A percentile compares a stretch with the other conserved stretches of the same genome.
Conservation (phyloP, 352 stramenopile genomes). For the Albugo candida region DNA sequence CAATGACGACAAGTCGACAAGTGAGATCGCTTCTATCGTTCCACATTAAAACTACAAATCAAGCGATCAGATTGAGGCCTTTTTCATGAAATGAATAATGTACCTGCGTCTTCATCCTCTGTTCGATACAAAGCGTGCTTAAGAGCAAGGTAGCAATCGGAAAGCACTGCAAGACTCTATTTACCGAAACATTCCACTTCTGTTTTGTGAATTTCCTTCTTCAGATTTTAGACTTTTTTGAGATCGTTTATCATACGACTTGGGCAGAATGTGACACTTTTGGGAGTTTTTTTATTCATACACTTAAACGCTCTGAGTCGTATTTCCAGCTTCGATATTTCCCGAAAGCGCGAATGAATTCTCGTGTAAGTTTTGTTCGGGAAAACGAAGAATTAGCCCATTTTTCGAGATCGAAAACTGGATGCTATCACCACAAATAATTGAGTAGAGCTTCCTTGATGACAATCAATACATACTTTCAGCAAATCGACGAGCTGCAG, state of each 20-base stretch:
- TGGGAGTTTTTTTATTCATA: conserved; percentile 14
- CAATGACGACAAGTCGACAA: background rate
- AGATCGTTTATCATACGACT: conserved; percentile 34
- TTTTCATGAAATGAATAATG: conserved; percentile 2
- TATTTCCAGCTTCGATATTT: conserved; percentile 9
- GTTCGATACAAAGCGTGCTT: conserved; percentile 54
- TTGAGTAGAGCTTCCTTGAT: background rate
- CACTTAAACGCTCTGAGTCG: conserved; percentile 5
- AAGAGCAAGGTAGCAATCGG: conserved; percentile 26
- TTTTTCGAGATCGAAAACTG: conserved; percentile 33
- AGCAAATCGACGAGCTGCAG: conserved; percentile 49
- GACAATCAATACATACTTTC: conserved; percentile 18
- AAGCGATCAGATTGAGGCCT: background rate
- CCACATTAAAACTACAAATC: conserved; percentile 3
- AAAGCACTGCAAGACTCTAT: conserved; percentile 26
- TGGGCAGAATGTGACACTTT: conserved; percentile 43
- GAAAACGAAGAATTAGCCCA: conserved; percentile 9
- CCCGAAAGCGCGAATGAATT: too few relatives aligned
- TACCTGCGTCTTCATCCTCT: conserved; percentile 54
- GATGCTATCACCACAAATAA: conserved; percentile 15
- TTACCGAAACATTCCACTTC: conserved; percentile 26
- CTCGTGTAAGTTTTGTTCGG: too few relatives aligned
- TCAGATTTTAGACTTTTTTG: conserved; percentile 14
- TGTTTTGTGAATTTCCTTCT: conserved; percentile 21
- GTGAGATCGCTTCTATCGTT: background rate